phyloP scores from a whole-genome alignment of 176 grass and related monocot genomes.

The Bothriochloa decipiens region DNA sequence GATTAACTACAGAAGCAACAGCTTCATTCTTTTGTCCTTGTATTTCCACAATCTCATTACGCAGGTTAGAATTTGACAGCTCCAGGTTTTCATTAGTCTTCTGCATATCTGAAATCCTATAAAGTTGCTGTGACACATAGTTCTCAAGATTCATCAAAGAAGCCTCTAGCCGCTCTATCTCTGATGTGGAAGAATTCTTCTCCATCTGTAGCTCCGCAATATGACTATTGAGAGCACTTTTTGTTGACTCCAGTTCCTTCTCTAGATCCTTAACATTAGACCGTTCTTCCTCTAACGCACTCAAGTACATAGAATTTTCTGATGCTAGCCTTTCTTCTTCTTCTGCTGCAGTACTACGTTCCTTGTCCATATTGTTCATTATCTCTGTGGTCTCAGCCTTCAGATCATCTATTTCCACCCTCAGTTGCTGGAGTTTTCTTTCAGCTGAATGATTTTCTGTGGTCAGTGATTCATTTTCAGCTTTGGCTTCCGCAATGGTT shows the following conservation, averaged over 20 bases:
- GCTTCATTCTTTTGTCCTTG: slow-evolving; percentile 43
- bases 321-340: slow-evolving; percentile 44
- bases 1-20: slow-evolving; percentile 43
- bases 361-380: slow-evolving; percentile 40
- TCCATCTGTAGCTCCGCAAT: slow-evolving; percentile 40
- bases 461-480: slow-evolving; percentile 55
- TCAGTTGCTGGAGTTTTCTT: slow-evolving; percentile 46
- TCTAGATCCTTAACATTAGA: slow-evolving; percentile 36
- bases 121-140: slow-evolving; percentile 45
- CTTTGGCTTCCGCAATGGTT: slow-evolving; percentile 39
- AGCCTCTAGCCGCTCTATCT: slow-evolving; percentile 38
- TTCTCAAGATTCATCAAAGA: slow-evolving; percentile 57
- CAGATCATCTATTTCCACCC: slow-evolving; percentile 43
- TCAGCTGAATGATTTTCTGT: slow-evolving; percentile 45
- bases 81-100: slow-evolving; percentile 41
- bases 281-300: slow-evolving; percentile 51
- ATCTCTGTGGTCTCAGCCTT: slow-evolving; percentile 54
- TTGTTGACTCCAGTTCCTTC: slow-evolving; percentile 54
- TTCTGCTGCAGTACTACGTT: slow-evolving; percentile 40
- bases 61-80: slow-evolving; percentile 41
- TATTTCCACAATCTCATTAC: slow-evolving; percentile 44
- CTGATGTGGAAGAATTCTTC: slow-evolving; percentile 10
- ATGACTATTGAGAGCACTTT: slow-evolving; percentile 33
- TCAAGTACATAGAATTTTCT: slow-evolving; percentile 46
- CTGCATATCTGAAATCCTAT: slow-evolving; percentile 43